These are phyloP conservation scores for Aspergillaceae sp. DNA, from an alignment of 2,329 filamentous ascomycete species.

Conservation along the genomic window DNA sequence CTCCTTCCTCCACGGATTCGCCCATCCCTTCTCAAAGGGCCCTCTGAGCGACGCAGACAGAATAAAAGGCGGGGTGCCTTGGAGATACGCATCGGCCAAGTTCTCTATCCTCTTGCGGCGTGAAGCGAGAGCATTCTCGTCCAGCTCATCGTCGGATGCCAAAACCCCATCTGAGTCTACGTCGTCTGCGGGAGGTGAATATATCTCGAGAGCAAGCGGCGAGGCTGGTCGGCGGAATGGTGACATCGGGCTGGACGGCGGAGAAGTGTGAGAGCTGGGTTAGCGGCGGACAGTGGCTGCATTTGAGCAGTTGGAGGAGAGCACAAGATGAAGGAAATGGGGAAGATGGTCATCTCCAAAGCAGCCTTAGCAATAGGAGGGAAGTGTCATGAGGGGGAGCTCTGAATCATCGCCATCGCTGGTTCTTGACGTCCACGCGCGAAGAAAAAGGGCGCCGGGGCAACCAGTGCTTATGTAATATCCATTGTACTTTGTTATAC, in stretches of 20 bases:
- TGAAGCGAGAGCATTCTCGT: conserved; percentile 21
- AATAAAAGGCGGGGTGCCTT: conserved; percentile 38
- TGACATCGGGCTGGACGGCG: conserved; percentile 17
- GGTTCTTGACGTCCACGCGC: not conserved
- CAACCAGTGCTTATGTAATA: not conserved
- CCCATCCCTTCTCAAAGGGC: conserved; percentile 38
- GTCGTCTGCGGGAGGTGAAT: conserved; percentile 15
- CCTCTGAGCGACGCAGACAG: conserved; percentile 38
- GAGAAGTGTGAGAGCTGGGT: conserved; percentile 1
- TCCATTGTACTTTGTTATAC: not conserved
- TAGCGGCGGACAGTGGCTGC: conserved; percentile 16
- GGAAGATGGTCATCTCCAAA: conserved; percentile 9
- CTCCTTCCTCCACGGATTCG: conserved; percentile 38
- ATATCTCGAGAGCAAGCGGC: conserved; percentile 30
- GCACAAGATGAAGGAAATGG: not conserved
- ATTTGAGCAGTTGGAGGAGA: conserved; percentile 7
- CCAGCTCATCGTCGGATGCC: conserved; percentile 34
- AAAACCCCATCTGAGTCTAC: conserved; percentile 19
- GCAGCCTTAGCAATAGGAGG: not conserved
- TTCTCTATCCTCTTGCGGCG: conserved; percentile 38
- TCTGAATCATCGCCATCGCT: not conserved
- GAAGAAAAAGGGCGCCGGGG: not conserved
- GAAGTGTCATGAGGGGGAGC: too few species aligned
- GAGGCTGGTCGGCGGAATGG: conserved; percentile 23
- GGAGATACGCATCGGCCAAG: conserved; percentile 33